A percentile compares a stretch with the other conserved stretches of the same genome.
Evolutionary conservation across 23 red algal species (phyloP).

Genomic region (Gracilaria vermiculophylla): DNA sequence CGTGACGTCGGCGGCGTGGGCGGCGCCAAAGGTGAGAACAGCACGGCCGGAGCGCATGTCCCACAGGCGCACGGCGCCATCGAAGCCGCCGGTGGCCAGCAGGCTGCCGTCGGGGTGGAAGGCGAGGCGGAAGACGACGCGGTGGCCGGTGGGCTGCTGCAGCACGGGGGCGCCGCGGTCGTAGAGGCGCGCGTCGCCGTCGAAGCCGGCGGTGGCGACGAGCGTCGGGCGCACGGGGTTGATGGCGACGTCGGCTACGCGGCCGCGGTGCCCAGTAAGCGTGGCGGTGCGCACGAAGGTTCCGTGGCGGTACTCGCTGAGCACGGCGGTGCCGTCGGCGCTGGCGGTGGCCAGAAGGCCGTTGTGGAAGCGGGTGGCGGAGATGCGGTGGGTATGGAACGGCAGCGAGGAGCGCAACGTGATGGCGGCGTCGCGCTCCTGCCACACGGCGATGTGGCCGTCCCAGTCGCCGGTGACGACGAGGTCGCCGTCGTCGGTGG

Average conservation of each 20-base stretch:
- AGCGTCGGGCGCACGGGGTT: slow-evolving; percentile 21
- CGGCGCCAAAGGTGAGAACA: slow-evolving; percentile 43
- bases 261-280: slow-evolving; percentile 15
- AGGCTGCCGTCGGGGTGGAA: slow-evolving; percentile 76
- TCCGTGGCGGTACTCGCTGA: slow-evolving; percentile 9
- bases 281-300: neutral
- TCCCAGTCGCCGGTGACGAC: slow-evolving; percentile 41
- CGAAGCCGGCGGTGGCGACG: slow-evolving; percentile 30
- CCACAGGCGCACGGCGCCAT: slow-evolving; percentile 60
- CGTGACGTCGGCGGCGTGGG: slow-evolving; percentile 48
- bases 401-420: neutral
- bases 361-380: neutral
- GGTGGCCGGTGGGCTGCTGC: slow-evolving; percentile 46
- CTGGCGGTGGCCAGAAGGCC: slow-evolving; percentile 17
- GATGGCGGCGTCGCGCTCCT: neutral
- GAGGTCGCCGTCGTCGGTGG: slow-evolving; percentile 11
- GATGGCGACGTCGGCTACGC: slow-evolving; percentile 37
- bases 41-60: slow-evolving; percentile 75
- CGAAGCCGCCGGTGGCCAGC: slow-evolving; percentile 51
- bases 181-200: neutral
- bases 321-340: slow-evolving; percentile 15
- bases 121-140: slow-evolving; percentile 15
- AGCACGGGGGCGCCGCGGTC: slow-evolving; percentile 22
- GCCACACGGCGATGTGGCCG: slow-evolving; percentile 28
- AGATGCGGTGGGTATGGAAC: slow-evolving; percentile 25